These are phyloP conservation scores for Rhodotorula sp. DNA, from an alignment of 1,284 basidiomycete genomes.

Conservation along the genomic window DNA sequence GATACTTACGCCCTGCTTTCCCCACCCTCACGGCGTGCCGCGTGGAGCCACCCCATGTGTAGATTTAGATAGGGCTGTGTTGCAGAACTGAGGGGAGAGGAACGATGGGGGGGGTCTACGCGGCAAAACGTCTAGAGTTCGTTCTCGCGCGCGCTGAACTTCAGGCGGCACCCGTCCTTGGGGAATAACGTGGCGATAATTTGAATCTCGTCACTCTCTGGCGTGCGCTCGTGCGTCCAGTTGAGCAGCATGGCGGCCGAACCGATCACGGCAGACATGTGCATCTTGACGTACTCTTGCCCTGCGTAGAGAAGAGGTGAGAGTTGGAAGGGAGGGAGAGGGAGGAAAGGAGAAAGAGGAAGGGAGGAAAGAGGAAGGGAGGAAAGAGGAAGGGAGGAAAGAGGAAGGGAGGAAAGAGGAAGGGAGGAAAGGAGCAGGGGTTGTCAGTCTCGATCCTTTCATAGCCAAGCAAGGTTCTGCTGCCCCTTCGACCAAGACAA, in stretches of 20 bases:
- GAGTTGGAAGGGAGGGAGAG: neutral
- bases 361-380: neutral
- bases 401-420: too few relatives aligned
- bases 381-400: neutral
- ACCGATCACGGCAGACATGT: constrained; percentile 82
- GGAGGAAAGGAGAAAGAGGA: neutral
- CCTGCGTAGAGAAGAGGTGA: constrained; percentile 57
- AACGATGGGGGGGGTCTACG: neutral
- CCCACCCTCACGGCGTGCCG: too few relatives aligned
- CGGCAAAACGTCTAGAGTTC: neutral
- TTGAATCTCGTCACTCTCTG: constrained; percentile 78
- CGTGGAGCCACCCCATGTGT: too few relatives aligned
- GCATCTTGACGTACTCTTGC: constrained; percentile 88
- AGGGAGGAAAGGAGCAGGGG: too few relatives aligned
- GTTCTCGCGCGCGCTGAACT: constrained; percentile 56
- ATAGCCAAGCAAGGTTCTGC: too few relatives aligned
- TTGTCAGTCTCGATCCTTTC: too few relatives aligned
- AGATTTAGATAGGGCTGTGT: too few relatives aligned
- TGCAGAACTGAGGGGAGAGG: too few relatives aligned
- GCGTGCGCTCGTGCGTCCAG: constrained; percentile 84
- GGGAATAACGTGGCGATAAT: constrained; percentile 55
- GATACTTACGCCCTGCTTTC: too few relatives aligned
- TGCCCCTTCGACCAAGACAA: too few relatives aligned
- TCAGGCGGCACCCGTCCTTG: constrained; percentile 77
- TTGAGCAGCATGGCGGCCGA: constrained; percentile 80